Evolutionary conservation across 2,329 filamentous ascomycete genomes (phyloP), one percentile per base, ranked within the genome.

Genomic region (Setomelanomma holmii): DNA sequence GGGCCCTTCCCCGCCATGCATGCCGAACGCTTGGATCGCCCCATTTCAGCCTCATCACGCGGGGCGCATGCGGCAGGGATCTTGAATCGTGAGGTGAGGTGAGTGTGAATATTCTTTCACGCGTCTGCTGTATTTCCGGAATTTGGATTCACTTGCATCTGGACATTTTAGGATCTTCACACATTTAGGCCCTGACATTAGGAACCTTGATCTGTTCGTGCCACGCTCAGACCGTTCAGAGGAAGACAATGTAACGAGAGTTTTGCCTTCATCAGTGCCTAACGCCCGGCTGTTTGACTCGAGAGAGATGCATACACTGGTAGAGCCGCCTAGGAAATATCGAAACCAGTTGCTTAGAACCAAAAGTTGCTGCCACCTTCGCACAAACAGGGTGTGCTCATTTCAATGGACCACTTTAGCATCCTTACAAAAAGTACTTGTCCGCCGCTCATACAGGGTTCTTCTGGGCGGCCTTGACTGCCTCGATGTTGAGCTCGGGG

Each of bases 401-500:
- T n/a, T n/a, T n/a, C n/a, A n/a, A n/a, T n/a, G n/a, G n/a, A n/a
- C n/a, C n/a, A n/a, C n/a, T n/a, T n/a, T n/a, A n/a, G n/a, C n/a
- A n/a, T n/a, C n/a, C n/a, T n/a, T n/a, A n/a, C n/a, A n/a, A n/a
- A n/a, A n/a, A n/a, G n/a, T n/a, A n/a, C n/a, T n/a, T n/a, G n/a
- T 19, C 14, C 17, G 19, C 21, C 34, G 19, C 40, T 47, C 40
- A 65, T 19, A 44, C 53, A 39, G 55, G 49, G 23, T 66, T 61
- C 63, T 78, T 79, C 57, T 75, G 72, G 4, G 77, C 78, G 17
- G 73, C 75, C 61, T 80, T 76, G 11, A 78, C 64, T 17, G 73
- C 79, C 11, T 78, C 77, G 1, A 72, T 58, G 44, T 78, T 80
- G 40, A 81, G 70, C 67, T 81, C 78, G 5, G 79, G 78, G 1